Evolutionary conservation across 306 rosid species (phyloP).

Genomic region (Urtica urens): DNA sequence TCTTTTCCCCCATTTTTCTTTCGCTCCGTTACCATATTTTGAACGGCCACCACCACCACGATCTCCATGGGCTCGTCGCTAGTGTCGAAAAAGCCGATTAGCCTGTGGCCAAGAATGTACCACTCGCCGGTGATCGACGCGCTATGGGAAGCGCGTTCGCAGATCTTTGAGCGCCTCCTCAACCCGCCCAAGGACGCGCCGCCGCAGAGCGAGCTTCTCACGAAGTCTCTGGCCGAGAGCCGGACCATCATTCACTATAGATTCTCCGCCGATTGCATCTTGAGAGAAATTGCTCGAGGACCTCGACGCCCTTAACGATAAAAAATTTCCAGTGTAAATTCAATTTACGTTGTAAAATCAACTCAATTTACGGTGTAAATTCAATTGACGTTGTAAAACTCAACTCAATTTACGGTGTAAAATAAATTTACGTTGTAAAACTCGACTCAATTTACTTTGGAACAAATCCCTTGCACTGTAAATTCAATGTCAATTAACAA

Average conservation of each 20-base stretch:
- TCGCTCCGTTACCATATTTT: no score
- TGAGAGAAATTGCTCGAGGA: constrained; percentile 79
- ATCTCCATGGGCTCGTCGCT: constrained; percentile 36
- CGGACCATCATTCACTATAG: constrained; percentile 57
- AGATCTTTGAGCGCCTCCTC: constrained; percentile 56
- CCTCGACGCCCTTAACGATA: constrained; percentile 88
- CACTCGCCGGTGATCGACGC: constrained; percentile 92
- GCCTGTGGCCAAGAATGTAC: constrained; percentile 88
- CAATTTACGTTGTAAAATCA: no score
- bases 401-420: no score
- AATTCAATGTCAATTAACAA: no score
- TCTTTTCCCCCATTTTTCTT: no score
- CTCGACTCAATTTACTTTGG: no score
- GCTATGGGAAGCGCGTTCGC: constrained; percentile 69
- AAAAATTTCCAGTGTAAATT: no score
- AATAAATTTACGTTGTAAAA: no score
- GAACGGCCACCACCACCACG: constrained; percentile 28
- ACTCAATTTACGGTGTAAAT: no score
- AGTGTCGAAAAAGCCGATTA: constrained; percentile 45
- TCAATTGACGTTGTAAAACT: no score
- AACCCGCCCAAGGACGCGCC: constrained; percentile 83
- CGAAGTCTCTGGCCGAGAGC: constrained; percentile 71
- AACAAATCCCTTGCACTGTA: no score
- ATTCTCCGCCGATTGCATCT: constrained; percentile 61
- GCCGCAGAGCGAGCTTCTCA: constrained; percentile 74